These are phyloP conservation scores for Purpureocillium takamizusanense DNA, from an alignment of 2,329 filamentous ascomycete species.

Conservation along the genomic window DNA sequence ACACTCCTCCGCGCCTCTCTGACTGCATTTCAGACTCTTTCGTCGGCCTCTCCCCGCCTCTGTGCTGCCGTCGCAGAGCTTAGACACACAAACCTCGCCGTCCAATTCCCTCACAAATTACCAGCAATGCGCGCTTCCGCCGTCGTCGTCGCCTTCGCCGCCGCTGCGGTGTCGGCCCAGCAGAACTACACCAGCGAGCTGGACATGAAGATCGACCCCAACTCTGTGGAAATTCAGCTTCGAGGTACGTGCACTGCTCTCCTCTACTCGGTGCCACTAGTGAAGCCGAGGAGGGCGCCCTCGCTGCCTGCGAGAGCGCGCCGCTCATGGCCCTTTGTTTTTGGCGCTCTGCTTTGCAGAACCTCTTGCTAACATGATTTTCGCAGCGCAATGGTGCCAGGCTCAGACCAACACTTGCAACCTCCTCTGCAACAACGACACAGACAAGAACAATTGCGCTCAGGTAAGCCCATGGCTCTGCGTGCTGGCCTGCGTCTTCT, in stretches of 20 bases:
- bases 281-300: too few species aligned
- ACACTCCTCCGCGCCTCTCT: constrained; percentile 3
- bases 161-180: constrained; percentile 31
- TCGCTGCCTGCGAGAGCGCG: too few species aligned
- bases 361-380: constrained; percentile 3
- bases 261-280: not conserved
- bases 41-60: not conserved
- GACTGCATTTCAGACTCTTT: not conserved
- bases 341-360: too few species aligned
- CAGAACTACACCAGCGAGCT: constrained; percentile 34
- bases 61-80: not conserved
- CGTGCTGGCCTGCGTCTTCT: constrained; percentile 5
- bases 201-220: constrained; percentile 32
- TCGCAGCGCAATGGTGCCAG: constrained; percentile 40
- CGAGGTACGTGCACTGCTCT: constrained; percentile 26
- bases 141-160: constrained; percentile 34
- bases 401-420: constrained; percentile 41
- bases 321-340: too few species aligned
- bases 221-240: constrained; percentile 18
- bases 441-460: constrained; percentile 33
- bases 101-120: constrained; percentile 11
- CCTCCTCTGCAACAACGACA: constrained; percentile 32
- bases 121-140: constrained; percentile 29
- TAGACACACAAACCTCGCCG: not conserved
- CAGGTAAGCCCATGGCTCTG: constrained; percentile 27